phyloP scores from a whole-genome alignment of 2,329 filamentous ascomycete species.

The Colletotrichum nymphaeae region DNA sequence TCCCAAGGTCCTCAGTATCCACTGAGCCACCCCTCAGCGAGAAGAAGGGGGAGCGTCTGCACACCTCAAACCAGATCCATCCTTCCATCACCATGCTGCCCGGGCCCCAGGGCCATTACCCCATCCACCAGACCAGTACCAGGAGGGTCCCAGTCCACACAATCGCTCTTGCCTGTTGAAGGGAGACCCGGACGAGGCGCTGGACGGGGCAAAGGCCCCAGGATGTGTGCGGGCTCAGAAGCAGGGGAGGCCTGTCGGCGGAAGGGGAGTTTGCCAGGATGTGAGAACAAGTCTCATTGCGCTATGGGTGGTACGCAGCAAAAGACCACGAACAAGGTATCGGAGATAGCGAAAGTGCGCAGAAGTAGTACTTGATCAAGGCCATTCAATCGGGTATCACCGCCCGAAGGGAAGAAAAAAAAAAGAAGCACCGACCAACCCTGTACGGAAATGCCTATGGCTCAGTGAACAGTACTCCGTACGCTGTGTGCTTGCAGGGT shows the following conservation, averaged over 20 bases:
- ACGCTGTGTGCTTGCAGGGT: conserved; percentile 9
- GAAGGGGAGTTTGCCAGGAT: neutral
- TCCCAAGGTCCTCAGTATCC: neutral
- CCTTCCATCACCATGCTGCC: conserved; percentile 12
- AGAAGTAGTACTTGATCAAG: neutral
- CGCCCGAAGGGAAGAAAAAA: neutral
- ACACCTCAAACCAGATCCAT: conserved; percentile 27
- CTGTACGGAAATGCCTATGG: conserved; percentile 23
- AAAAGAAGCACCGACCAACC: conserved; percentile 1
- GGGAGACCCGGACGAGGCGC: conserved; percentile 7
- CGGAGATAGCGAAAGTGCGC: neutral
- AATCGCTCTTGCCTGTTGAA: conserved; percentile 9
- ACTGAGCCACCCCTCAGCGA: neutral
- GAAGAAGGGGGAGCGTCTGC: neutral
- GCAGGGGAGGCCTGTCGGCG: conserved; percentile 7
- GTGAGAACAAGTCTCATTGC: neutral
- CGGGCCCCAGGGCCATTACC: conserved; percentile 10
- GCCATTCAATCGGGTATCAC: conserved; percentile 1
- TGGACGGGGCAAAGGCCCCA: conserved; percentile 3
- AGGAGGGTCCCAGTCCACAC: neutral
- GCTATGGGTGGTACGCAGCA: neutral
- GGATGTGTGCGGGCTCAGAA: neutral
- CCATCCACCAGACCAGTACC: conserved; percentile 44
- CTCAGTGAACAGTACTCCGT: neutral
- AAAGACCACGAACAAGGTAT: neutral